phyloP scores from a whole-genome alignment of 352 stramenopile species.

The Bremia lactucae region DNA sequence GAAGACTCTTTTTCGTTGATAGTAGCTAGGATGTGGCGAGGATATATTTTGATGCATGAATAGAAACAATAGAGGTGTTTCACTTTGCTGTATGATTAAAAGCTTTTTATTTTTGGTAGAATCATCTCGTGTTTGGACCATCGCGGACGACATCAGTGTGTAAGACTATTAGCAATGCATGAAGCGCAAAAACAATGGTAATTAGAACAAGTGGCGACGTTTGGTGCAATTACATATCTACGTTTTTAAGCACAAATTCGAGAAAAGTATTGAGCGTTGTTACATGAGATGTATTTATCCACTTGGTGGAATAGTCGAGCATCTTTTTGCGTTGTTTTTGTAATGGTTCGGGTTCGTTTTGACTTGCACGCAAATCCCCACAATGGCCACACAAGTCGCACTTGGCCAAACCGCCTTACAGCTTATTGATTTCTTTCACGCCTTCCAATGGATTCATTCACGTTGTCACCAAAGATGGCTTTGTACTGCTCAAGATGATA shows the following conservation, averaged over 20 bases:
- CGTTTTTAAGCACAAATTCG: too few species aligned
- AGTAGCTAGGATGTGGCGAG: too few species aligned
- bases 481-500: constrained; percentile 79
- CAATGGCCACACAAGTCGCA: constrained; percentile 81
- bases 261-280: too few species aligned
- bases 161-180: constrained; percentile 39
- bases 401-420: constrained; percentile 68
- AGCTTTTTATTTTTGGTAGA: too few species aligned
- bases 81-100: too few species aligned
- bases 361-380: constrained; percentile 44
- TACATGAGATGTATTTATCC: constrained; percentile 22
- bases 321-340: constrained; percentile 65
- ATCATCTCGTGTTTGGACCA: constrained; percentile 21
- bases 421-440: constrained; percentile 47
- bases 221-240: too few species aligned
- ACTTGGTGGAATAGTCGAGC: constrained; percentile 50
- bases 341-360: constrained; percentile 37
- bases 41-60: neutral
- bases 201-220: constrained; percentile 64
- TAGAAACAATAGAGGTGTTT: too few species aligned
- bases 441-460: constrained; percentile 53
- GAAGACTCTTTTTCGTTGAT: too few species aligned
- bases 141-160: constrained; percentile 48
- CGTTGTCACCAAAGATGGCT: constrained; percentile 53
- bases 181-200: constrained; percentile 44